A percentile compares a stretch with the other conserved stretches of the same genome.
These are phyloP conservation scores for Lachnellula arida DNA, from an alignment of 2,329 filamentous ascomycete species.

Conservation along the genomic window DNA sequence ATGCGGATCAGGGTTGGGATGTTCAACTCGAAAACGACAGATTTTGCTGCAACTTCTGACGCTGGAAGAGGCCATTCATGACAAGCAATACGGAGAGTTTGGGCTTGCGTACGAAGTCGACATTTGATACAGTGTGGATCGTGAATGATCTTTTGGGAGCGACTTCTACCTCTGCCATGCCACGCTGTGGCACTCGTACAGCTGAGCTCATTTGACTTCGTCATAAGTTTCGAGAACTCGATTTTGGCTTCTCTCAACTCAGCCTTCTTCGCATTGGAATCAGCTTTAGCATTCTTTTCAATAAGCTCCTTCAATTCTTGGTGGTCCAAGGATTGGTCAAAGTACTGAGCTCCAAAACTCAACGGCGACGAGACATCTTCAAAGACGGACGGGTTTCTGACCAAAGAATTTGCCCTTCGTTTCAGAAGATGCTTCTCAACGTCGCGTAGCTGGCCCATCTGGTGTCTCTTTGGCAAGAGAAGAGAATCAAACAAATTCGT, in stretches of 20 bases:
- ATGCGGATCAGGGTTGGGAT: constrained; percentile 37
- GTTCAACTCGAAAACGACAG: constrained; percentile 49
- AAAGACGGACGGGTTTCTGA: constrained; percentile 34
- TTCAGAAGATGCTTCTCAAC: constrained; percentile 45
- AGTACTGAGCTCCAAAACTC: constrained; percentile 47
- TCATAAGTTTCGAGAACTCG: constrained; percentile 24
- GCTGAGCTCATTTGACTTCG: neutral
- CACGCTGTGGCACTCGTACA: constrained; percentile 2
- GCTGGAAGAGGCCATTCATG: constrained; percentile 54
- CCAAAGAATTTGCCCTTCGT: constrained; percentile 1
- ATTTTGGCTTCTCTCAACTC: constrained; percentile 31
- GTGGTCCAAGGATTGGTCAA: constrained; percentile 39
- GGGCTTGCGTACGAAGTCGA: constrained; percentile 28
- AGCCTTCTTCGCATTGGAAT: constrained; percentile 28
- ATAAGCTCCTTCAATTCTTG: constrained; percentile 37
- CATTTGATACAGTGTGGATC: constrained; percentile 37
- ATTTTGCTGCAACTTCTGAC: constrained; percentile 33
- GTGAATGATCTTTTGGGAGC: neutral
- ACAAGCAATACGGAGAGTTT: constrained; percentile 39
- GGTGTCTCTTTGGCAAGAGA: constrained; percentile 37
- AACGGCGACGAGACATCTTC: constrained; percentile 29
- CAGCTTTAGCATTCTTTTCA: constrained; percentile 32
- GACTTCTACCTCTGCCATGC: neutral
- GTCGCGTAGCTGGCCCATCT: constrained; percentile 41
- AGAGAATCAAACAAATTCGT: constrained; percentile 39